phyloP scores from a whole-genome alignment of 1,139 yeast species.

The Kodamaea sp. region DNA sequence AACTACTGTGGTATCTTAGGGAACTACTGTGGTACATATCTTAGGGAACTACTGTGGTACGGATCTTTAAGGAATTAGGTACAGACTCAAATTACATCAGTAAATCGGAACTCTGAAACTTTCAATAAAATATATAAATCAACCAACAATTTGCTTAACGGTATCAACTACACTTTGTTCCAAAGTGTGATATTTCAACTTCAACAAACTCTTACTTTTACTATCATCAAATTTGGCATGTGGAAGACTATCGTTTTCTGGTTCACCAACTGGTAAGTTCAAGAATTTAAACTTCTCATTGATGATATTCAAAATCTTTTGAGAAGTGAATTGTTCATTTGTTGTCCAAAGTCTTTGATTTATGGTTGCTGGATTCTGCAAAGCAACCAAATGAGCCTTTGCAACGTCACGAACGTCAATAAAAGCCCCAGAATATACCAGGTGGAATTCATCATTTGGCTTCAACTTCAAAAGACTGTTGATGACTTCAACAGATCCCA shows the following conservation, averaged over 20 bases:
- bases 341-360: slow-evolving; percentile 14
- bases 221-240: slow-evolving; percentile 26
- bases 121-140: too few species aligned
- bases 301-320: slow-evolving; percentile 16
- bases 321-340: slow-evolving; percentile 18
- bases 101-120: too few species aligned
- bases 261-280: slow-evolving; percentile 18
- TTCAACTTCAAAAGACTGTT: slow-evolving; percentile 20
- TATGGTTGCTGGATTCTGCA: slow-evolving; percentile 10
- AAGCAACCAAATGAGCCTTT: slow-evolving; percentile 13
- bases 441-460: slow-evolving; percentile 12
- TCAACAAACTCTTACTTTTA: slow-evolving; percentile 32
- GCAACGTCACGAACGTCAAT: slow-evolving; percentile 17
- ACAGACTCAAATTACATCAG: too few species aligned
- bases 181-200: slow-evolving; percentile 35
- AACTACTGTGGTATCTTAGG: too few species aligned
- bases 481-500: slow-evolving; percentile 27
- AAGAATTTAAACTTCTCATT: neutral
- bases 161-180: slow-evolving; percentile 38
- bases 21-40: too few species aligned
- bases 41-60: too few species aligned
- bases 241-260: slow-evolving; percentile 15
- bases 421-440: slow-evolving; percentile 14
- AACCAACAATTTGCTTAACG: slow-evolving; percentile 29
- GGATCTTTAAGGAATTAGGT: too few species aligned